Evolutionary conservation across 169 alveolate genomes (phyloP).

Genomic region (Amoebophrya sp.): DNA sequence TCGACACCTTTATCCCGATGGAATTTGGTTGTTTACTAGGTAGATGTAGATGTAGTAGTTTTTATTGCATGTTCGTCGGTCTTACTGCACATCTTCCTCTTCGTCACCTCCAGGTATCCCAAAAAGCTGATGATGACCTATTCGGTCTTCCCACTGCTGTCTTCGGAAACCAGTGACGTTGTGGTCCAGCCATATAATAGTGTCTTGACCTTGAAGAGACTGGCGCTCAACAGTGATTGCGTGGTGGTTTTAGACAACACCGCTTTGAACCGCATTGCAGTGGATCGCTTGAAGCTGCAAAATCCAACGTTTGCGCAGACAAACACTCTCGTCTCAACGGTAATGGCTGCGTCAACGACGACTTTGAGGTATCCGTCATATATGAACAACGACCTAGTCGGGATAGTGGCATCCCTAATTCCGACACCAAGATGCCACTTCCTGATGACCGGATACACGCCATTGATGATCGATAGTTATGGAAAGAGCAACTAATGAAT

Average conservation of each 20-base stretch:
- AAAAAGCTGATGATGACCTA: conserved; percentile 71
- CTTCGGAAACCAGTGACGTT: conserved; percentile 89
- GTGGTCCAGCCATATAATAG: conserved; percentile 99
- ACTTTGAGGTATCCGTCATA: conserved; percentile 85
- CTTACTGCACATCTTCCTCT: neutral
- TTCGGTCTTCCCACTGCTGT: conserved; percentile 86
- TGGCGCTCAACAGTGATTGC: conserved; percentile 80
- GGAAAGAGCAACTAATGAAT: too few species aligned
- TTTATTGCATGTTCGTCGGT: neutral
- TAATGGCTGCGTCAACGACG: conserved; percentile 90
- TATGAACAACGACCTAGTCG: conserved; percentile 93
- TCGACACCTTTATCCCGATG: conserved; percentile 36
- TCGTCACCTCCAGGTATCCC: conserved; percentile 42
- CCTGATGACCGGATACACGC: conserved; percentile 96
- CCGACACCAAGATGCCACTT: conserved; percentile 98
- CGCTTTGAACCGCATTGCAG: conserved; percentile 93
- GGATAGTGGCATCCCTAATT: conserved; percentile 92
- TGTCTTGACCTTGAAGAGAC: conserved; percentile 70
- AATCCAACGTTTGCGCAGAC: conserved; percentile 63
- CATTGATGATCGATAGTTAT: conserved; percentile 63
- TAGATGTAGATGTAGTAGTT: neutral
- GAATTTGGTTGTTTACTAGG: neutral
- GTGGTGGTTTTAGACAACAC: conserved; percentile 97
- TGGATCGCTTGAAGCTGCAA: conserved; percentile 62
- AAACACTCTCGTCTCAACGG: conserved; percentile 57